phyloP scores from a whole-genome alignment of 176 grass and related monocot species.

The Musa acuminata region DNA sequence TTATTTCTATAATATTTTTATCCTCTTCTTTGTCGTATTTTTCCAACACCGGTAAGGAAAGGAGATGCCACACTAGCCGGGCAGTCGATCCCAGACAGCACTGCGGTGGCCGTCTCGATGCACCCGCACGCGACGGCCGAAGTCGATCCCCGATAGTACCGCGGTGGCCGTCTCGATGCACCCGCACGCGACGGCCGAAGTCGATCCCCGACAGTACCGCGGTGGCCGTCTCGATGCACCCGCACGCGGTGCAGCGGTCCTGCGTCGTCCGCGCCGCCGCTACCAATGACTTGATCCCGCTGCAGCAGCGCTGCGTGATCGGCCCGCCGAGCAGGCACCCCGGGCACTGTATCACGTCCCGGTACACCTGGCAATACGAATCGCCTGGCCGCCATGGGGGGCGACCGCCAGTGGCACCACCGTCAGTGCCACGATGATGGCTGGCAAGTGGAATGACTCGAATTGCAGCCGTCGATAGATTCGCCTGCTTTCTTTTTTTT shows the following conservation, averaged over 20 bases:
- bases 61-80: slow-evolving; percentile 27
- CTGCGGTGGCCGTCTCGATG: no score
- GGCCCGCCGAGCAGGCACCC: slow-evolving; percentile 41
- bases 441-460: no score
- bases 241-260: slow-evolving; percentile 39
- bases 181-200: neutral
- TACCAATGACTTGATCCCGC: slow-evolving; percentile 25
- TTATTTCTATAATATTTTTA: no score
- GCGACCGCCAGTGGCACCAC: neutral
- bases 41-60: no score
- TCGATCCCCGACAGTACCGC: slow-evolving; percentile 14
- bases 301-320: slow-evolving; percentile 35
- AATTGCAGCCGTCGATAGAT: no score
- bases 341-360: slow-evolving; percentile 42
- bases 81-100: no score
- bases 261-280: slow-evolving; percentile 8
- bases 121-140: no score
- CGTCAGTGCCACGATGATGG: neutral
- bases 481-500: no score
- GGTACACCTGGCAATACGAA: slow-evolving; percentile 43
- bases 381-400: neutral
- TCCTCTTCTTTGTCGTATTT: no score
- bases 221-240: slow-evolving; percentile 40
- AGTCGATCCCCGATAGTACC: no score
- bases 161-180: no score